phyloP scores from a whole-genome alignment of 75 land plant genomes.

The Pinus taeda region DNA sequence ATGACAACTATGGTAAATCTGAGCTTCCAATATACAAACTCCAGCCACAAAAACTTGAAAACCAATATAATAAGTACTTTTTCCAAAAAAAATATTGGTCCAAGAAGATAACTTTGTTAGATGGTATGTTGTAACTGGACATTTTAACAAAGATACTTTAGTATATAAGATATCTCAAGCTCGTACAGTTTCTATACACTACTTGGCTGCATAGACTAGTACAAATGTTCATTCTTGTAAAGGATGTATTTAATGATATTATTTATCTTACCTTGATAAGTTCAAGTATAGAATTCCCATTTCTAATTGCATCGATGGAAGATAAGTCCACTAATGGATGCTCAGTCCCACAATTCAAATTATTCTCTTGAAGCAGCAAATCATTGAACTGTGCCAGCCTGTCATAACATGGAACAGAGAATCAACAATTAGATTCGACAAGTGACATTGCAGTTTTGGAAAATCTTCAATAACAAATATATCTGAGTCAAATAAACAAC shows the following conservation, averaged over 20 bases:
- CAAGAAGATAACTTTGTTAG: not conserved
- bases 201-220: not conserved
- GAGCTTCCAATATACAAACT: too few species aligned
- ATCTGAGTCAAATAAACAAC: not conserved
- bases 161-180: not conserved
- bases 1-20: too few species aligned
- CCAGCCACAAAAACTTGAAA: too few species aligned
- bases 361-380: constrained; percentile 78
- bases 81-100: too few species aligned
- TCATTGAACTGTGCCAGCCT: constrained; percentile 97
- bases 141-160: not conserved
- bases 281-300: constrained; percentile 22
- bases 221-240: not conserved
- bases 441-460: not conserved
- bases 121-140: not conserved
- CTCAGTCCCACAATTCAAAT: not conserved
- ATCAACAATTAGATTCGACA: constrained; percentile 1
- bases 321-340: constrained; percentile 38
- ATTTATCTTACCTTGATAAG: constrained; percentile 38
- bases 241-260: not conserved
- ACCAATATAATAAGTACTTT: too few species aligned
- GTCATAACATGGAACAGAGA: constrained; percentile 16
- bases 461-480: not conserved
- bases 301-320: constrained; percentile 22
- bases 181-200: not conserved